These are phyloP conservation scores for Leccinellum albellum DNA, from an alignment of 768 basidiomycete species.

Conservation along the genomic window DNA sequence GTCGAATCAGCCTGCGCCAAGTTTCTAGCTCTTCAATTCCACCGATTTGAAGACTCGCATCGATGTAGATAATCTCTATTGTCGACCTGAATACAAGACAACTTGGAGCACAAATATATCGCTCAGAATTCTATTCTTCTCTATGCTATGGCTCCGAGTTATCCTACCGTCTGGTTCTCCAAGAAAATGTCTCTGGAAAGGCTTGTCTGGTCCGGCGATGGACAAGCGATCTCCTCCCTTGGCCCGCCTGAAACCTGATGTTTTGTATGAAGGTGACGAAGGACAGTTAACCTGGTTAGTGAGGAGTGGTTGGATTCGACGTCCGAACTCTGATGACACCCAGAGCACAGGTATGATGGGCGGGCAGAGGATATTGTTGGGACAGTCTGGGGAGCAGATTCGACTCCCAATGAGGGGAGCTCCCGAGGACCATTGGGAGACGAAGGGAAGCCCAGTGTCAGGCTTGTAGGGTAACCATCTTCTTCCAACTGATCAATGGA, in stretches of 20 bases:
- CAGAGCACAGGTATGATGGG: slow-evolving; percentile 8
- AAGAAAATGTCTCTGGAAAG: background rate
- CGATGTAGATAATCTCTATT: background rate
- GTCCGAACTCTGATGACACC: slow-evolving; percentile 3
- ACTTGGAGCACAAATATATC: background rate
- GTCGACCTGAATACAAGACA: background rate
- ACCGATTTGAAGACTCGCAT: background rate
- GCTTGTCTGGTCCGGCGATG: background rate
- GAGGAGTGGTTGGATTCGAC: slow-evolving; percentile 1
- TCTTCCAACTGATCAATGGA: background rate
- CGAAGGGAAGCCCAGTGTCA: background rate
- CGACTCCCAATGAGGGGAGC: background rate
- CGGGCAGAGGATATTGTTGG: background rate
- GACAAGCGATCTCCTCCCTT: slow-evolving; percentile 3
- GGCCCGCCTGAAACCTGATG: slow-evolving; percentile 10
- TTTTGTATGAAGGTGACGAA: slow-evolving; percentile 9
- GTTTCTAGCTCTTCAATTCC: background rate
- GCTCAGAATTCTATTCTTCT: background rate
- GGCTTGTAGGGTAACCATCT: background rate
- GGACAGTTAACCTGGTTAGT: slow-evolving; percentile 4
- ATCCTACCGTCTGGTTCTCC: background rate
- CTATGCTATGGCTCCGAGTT: background rate
- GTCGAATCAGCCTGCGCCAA: background rate
- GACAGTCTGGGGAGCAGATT: background rate
- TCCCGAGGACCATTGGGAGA: background rate